Conservation (phyloP, 257 asterid genomes). For the Plantago ovata region DNA sequence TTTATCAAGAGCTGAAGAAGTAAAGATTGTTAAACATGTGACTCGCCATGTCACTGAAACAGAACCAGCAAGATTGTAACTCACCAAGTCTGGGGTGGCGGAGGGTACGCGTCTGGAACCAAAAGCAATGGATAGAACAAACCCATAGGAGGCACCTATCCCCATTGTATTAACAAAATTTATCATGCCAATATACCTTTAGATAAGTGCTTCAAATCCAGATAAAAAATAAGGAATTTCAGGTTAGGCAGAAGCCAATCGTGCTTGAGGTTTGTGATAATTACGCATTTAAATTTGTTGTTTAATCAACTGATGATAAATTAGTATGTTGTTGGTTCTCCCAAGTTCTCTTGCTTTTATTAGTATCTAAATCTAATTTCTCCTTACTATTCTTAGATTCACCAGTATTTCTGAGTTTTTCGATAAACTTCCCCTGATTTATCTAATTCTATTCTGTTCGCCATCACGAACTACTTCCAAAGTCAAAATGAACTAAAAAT, state of each 20-base stretch:
- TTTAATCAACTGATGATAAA: too few species aligned
- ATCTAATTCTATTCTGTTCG: too few species aligned
- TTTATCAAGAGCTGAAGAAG: conserved; percentile 19
- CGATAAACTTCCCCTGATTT: too few species aligned
- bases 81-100: conserved; percentile 85
- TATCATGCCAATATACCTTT: conserved; percentile 10
- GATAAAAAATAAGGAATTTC: conserved; percentile 4
- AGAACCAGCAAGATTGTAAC: conserved; percentile 17
- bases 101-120: conserved; percentile 94
- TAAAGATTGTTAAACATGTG: background rate
- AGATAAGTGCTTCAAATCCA: conserved; percentile 1
- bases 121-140: conserved; percentile 85
- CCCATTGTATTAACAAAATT: conserved; percentile 14
- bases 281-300: too few species aligned
- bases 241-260: background rate
- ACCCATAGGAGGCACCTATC: conserved; percentile 99
- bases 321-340: background rate
- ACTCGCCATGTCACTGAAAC: conserved; percentile 14
- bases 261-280: too few species aligned
- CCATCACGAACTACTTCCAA: too few species aligned
- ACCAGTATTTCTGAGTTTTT: too few species aligned
- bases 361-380: too few species aligned
- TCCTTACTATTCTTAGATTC: too few species aligned
- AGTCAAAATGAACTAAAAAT: too few species aligned
- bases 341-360: background rate